Evolutionary conservation across 2,329 filamentous ascomycete genomes (phyloP), one percentile per base, ranked within the genome.

Genomic region (Amesomyces nigricolor): DNA sequence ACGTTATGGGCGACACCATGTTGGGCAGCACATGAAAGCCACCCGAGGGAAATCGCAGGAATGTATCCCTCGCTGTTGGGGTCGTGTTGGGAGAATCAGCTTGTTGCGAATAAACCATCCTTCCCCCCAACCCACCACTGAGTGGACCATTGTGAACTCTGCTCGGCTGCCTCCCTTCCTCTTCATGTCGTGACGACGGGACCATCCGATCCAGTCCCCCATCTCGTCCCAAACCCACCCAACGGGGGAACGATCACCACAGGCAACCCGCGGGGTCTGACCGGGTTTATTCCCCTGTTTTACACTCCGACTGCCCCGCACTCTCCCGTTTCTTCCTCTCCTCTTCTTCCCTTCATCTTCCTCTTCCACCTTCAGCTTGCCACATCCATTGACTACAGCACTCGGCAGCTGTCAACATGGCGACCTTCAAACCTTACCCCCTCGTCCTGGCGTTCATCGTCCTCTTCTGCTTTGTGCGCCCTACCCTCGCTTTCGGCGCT

Each of bases 401-500:
- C 13, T 44, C 17, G 46, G 5, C 37, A 44, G 40, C 16, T 54
- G 57, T 58, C 60, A 68, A 58, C 59, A 83, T 83, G 80, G 70
- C 75, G 63, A 70, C 71, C 59, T 66, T 75, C 61, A 78, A 74
- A 66, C 73, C 72, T 51, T 73, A 74, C 63, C 73, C 76, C 66
- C 70, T 81, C 64, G 66, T 83, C 58, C 66, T 83, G 70, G 79
- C 77, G 65, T 66, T 85, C 63, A 70, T 81, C 53, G 67, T 89
- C 62, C 73, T 92, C 62, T 75, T 91, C 63, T 73, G 82, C 62
- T 81, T 89, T 65, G 82, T 85, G 52, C 78, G 78, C 58, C 88
- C 87, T 16, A 81, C 82, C 37, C 77, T 86, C 63, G 89, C 88
- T 53, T 95, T 95, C 68, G 90, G 90, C 62, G 90, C 90, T 65